Evolutionary conservation across 2,329 filamentous ascomycete genomes (phyloP), one percentile per base, ranked within the genome.

Genomic region (Cylindrodendrum hubeiense): DNA sequence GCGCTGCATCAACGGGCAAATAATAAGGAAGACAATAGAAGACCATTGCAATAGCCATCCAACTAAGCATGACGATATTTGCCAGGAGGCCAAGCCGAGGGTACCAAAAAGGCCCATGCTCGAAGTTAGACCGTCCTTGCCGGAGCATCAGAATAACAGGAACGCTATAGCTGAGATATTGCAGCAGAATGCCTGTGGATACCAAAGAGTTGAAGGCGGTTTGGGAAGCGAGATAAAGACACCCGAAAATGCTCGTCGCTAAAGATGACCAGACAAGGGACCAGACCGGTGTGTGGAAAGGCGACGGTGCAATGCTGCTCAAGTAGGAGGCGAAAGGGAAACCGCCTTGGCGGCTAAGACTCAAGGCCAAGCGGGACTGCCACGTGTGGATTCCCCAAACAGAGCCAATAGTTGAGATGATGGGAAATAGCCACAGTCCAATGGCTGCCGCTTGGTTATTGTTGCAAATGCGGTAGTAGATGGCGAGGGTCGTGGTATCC

Each of bases 321-420:
- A 30, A 43, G 49, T 49, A 9, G 53, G 46, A 7, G 34, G 39
- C 7, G 26, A 51, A 26, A 51, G 60, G 6, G 24, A 12, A 7
- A 39, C 34, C 34, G 15, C 34, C 34, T 39, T 39, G 34, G 4
- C 26, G 13, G n/a, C 46, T 51, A n/a, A 51, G 44, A 51, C 60
- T 39, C 34, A 44, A 63, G 3, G 60, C 60, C 34, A 63, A 46
- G 17, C 60, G 60, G 4, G 60, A 56, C 28, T 63, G 46, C 60
- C 60, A 63, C 2, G 60, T 52, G 22, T 63, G 60, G 19, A 57
- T 22, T 15, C 34, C 28, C 34, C 34, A 39, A 17, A 39, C 34
- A 39, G 34, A 4, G 2, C 34, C 34, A 15, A 39, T n/a, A 15
- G 15, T n/a, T 17, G 34, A 39, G 15, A 39, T 39, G 6, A 39